Evolutionary conservation across 352 stramenopile genomes (phyloP).

Genomic region (Phytophthora litchii): DNA sequence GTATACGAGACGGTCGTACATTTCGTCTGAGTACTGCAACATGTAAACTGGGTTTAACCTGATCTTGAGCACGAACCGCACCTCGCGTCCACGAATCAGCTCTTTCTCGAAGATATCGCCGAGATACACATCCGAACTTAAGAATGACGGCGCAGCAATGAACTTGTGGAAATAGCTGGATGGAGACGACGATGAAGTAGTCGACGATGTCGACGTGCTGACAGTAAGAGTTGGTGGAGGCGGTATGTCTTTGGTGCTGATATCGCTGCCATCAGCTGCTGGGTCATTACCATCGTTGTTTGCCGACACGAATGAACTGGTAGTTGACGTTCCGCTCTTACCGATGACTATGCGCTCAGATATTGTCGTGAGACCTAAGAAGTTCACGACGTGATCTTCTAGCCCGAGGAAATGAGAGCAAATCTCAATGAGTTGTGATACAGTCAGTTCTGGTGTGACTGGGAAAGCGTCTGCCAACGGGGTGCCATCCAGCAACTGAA

Average conservation of each 20-base stretch:
- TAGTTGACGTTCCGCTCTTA: constrained; percentile 32
- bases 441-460: constrained; percentile 92
- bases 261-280: constrained; percentile 25
- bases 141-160: constrained; percentile 74
- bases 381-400: constrained; percentile 86
- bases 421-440: constrained; percentile 91
- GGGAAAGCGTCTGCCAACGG: constrained; percentile 91
- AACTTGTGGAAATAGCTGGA: constrained; percentile 83
- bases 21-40: constrained; percentile 83
- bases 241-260: constrained; percentile 15
- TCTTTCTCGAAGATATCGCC: constrained; percentile 93
- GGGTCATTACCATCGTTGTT: constrained; percentile 38
- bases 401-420: constrained; percentile 92
- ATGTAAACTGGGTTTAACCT: constrained; percentile 85
- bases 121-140: constrained; percentile 85
- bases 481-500: constrained; percentile 93
- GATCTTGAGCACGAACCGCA: constrained; percentile 94
- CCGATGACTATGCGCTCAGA: constrained; percentile 46
- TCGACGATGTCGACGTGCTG: constrained; percentile 36
- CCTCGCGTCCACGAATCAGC: constrained; percentile 85
- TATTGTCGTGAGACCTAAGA: constrained; percentile 65
- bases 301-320: constrained; percentile 42
- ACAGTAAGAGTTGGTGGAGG: constrained; percentile 23
- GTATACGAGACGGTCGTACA: constrained; percentile 87
- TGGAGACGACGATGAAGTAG: constrained; percentile 38